phyloP scores from a whole-genome alignment of 805 yeast genomes.

The Yamadazyma nakazawae region DNA sequence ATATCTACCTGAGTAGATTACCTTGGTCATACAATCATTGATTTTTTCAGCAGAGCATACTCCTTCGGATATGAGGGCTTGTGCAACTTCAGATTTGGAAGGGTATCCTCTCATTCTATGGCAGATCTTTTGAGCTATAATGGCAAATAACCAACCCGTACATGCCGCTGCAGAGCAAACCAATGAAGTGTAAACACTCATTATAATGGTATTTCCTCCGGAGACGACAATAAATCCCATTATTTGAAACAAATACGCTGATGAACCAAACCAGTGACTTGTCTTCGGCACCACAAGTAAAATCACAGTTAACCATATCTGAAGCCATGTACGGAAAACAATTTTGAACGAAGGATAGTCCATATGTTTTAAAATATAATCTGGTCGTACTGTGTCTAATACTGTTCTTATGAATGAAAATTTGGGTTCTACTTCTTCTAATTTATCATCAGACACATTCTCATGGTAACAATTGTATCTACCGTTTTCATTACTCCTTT shows the following conservation, averaged over 20 bases:
- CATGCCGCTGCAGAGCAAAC: constrained; percentile 15
- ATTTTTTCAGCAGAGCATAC: constrained; percentile 21
- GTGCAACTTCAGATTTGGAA: constrained; percentile 17
- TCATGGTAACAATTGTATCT: neutral
- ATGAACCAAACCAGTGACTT: constrained; percentile 27
- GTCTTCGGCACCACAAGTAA: constrained; percentile 22
- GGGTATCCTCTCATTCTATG: constrained; percentile 23
- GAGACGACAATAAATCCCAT: constrained; percentile 24
- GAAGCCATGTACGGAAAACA: constrained; percentile 24
- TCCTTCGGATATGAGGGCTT: constrained; percentile 22
- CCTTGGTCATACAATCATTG: constrained; percentile 16
- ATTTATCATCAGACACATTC: neutral
- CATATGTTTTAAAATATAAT: constrained; percentile 24
- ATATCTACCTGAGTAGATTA: constrained; percentile 26
- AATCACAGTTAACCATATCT: constrained; percentile 25
- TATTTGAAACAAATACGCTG: constrained; percentile 26
- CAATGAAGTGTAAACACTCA: constrained; percentile 17
- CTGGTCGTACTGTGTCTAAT: constrained; percentile 17
- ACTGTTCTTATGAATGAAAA: neutral
- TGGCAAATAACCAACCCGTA: constrained; percentile 22
- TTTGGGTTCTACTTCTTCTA: neutral
- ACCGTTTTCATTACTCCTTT: neutral
- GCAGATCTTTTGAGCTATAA: constrained; percentile 24
- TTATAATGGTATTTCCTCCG: constrained; percentile 27
- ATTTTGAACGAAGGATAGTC: constrained; percentile 24